phyloP scores from a whole-genome alignment of 2,329 filamentous ascomycete genomes.

The Aspergillus cejpii region DNA sequence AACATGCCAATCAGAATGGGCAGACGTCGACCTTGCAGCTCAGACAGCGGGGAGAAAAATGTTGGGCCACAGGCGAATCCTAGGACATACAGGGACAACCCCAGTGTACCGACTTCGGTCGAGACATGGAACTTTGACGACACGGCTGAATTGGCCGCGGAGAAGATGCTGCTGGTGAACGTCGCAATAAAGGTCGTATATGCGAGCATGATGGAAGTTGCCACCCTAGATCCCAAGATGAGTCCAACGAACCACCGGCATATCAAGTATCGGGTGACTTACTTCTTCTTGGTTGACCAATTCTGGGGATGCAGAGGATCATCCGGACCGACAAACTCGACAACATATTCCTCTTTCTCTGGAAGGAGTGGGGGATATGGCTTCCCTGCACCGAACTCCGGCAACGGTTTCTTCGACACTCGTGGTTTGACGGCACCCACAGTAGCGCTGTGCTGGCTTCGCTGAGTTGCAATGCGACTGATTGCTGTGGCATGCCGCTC shows the following conservation, averaged over 20 bases:
- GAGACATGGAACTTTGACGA: slow-evolving; percentile 54
- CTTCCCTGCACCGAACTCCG: slow-evolving; percentile 49
- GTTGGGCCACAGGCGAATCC: slow-evolving; percentile 49
- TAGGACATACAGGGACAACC: slow-evolving; percentile 41
- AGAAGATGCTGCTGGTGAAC: slow-evolving; percentile 62
- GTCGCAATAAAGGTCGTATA: slow-evolving; percentile 51
- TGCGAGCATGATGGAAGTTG: slow-evolving; percentile 25
- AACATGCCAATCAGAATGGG: slow-evolving; percentile 40
- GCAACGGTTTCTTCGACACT: slow-evolving; percentile 30
- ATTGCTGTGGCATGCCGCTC: slow-evolving; percentile 36
- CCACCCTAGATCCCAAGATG: slow-evolving; percentile 13
- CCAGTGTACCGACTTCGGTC: slow-evolving; percentile 36
- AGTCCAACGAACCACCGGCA: background rate
- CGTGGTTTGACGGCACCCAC: slow-evolving; percentile 34
- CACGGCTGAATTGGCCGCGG: slow-evolving; percentile 55
- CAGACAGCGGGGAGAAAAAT: slow-evolving; percentile 54
- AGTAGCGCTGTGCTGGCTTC: slow-evolving; percentile 39
- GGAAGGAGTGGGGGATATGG: slow-evolving; percentile 51
- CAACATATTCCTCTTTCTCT: slow-evolving; percentile 54
- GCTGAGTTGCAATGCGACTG: slow-evolving; percentile 38
- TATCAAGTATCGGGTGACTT: slow-evolving; percentile 25
- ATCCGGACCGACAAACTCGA: slow-evolving; percentile 72
- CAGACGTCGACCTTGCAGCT: slow-evolving; percentile 52
- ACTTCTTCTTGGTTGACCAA: slow-evolving; percentile 75
- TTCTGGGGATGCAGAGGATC: slow-evolving; percentile 85